Base-by-base conservation (phyloP, 2,329 filamentous ascomycete genomes). In the Neopestalotiopsis sp. region DNA sequence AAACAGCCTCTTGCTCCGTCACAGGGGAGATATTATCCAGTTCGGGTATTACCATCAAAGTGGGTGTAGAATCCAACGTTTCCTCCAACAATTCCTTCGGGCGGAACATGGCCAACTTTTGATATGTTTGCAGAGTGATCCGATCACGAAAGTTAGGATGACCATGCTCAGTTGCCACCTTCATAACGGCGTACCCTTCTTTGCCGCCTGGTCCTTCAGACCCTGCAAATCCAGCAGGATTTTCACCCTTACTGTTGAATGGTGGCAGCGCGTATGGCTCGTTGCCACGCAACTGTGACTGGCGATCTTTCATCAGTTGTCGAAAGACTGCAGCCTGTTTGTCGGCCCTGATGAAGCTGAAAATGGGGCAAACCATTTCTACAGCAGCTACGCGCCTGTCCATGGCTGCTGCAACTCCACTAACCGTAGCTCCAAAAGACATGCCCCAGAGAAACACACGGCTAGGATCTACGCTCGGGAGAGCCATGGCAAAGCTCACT, bases 391-490 rank as follows among this genome's bases (percentile, higher is more conserved):
- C 32, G 3, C 75, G 70, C 1, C 67, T 57, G 65, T 77, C 75
- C 5, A 75, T 42, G 3, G 74, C 71, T 1, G 73, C 74, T n/a
- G 1, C 71, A 52, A 28, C 34, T 60, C 4, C 67, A 24, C 45
- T 70, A 0, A 76, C 71, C 1, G 34, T 59, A 5, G 57, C 74
- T 1, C 74, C 69, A 4, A 76, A 72, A 1, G 75, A 76, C 40
- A 75, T 70, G 5, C 74, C 75, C 74, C 74, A 76, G 34, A 74
- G 67, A 1, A 70, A 3, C 14, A 75, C 71, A 2, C 67, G 66
- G 1, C 42, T 2, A 2, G 68, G 7, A 56, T 76, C 72, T 2
- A 76, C 71, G 28, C 64, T 72, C 0, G 72, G 69, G 1, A 72
- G 68, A 2, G 42, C 63, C 24, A 38, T 24, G 2, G 67, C 68